Evolutionary conservation across 108 stramenopile genomes (phyloP), one percentile per base, ranked within the genome.

Genomic region (Cyclotella choctawhatcheeana): DNA sequence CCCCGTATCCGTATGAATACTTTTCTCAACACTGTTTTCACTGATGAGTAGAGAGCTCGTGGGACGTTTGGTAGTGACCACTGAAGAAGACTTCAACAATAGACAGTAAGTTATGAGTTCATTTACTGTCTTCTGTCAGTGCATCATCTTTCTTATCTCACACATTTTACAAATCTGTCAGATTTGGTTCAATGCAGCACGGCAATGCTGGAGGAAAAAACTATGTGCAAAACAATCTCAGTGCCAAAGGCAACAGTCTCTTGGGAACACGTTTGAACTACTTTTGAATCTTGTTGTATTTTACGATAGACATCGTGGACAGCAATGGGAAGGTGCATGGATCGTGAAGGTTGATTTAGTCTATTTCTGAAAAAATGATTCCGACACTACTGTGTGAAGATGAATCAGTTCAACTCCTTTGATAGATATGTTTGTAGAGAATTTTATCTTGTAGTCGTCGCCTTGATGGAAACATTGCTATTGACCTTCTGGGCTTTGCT

Each of bases 201-300:
- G 60, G 10, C 85, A 88, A 60, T 88, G 35, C 55, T 2, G 65
- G 52, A 13, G 83, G 80, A 24, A 64, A 66, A 33, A 69, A 58
- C 29, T 88, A 91, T 50, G 84, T 93, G 3, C 64, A 82, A 27
- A 81, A 78, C n/a, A 73, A 71, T 13, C 69, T 93, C 17, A 87
- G 90, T 62, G 51, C 63, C 17, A 85, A 88, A 50, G 80, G 78
- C 60, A 81, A 82, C 34, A 64, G 50, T 47, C 60, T n/a, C 60
- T 90, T 16, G 74, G 88, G 31, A 64, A 80, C 22, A 86, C 88
- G 8, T 89, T 88, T 44, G 74, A 80, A 51, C 78, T 79, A 13
- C 64, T 92, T 61, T 73, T 91, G 79, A 86, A 90, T 44, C 64
- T 95, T 24, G 80, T 83, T 12, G 64, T 69, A 45, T 95, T 95